Evolutionary conservation across 169 alveolate species (phyloP).

Genomic region (Cystoisospora suis): DNA sequence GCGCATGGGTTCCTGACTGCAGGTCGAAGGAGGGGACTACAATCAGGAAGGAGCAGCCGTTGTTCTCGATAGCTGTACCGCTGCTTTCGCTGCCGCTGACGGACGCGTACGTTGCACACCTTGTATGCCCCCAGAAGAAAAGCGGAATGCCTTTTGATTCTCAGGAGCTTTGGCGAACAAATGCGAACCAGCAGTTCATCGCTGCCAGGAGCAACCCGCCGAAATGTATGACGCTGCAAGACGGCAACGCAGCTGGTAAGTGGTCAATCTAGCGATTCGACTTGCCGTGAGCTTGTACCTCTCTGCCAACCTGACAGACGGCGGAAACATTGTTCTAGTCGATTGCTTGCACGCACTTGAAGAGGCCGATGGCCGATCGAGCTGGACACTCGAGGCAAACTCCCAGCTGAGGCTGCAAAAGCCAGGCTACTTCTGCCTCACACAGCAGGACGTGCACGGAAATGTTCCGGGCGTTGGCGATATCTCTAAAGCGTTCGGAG

Average conservation of each 20-base stretch:
- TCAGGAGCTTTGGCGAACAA: conserved; percentile 71
- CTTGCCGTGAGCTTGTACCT: neutral
- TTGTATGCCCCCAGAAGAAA: neutral
- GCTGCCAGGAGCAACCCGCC: conserved; percentile 74
- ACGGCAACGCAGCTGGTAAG: conserved; percentile 67
- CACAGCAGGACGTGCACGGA: conserved; percentile 70
- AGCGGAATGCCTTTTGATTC: neutral
- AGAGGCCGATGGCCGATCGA: conserved; percentile 74
- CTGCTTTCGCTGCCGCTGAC: conserved; percentile 83
- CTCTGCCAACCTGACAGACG: conserved; percentile 45
- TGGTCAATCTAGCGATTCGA: neutral
- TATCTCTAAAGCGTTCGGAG: conserved; percentile 62
- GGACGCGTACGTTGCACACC: conserved; percentile 72
- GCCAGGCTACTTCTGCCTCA: conserved; percentile 67
- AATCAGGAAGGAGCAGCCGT: conserved; percentile 80
- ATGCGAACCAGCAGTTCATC: conserved; percentile 70
- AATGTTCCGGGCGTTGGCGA: conserved; percentile 65
- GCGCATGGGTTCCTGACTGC: neutral
- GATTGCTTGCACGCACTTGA: conserved; percentile 73
- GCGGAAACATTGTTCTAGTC: conserved; percentile 65
- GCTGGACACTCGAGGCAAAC: conserved; percentile 71
- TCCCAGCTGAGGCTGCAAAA: conserved; percentile 70
- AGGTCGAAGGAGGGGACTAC: conserved; percentile 80
- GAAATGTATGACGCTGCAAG: conserved; percentile 70
- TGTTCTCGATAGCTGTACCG: conserved; percentile 78